Evolutionary conservation across 2,329 filamentous ascomycete species (phyloP).

Genomic region (Ophioceras dolichostomum): DNA sequence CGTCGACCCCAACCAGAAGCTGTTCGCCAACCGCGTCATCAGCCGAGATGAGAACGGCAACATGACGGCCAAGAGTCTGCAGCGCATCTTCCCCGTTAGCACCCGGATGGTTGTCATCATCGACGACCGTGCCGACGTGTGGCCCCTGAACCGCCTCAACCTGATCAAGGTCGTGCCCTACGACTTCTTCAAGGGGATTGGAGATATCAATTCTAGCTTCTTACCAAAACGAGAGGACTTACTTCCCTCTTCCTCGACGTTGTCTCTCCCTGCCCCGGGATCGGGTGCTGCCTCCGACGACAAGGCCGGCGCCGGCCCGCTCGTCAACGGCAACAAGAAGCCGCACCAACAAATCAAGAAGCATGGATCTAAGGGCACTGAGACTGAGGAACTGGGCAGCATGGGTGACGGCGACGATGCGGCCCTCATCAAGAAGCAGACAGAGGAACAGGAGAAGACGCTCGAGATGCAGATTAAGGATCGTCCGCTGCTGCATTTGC

Average conservation of each 20-base stretch:
- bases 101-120: conserved; percentile 99
- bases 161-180: conserved; percentile 91
- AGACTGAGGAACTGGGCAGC: conserved; percentile 63
- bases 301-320: too few relatives aligned
- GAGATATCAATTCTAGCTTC: conserved; percentile 97
- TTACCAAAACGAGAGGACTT: conserved; percentile 63
- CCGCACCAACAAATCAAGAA: background rate
- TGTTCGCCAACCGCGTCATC: conserved; percentile 90
- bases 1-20: conserved; percentile 76
- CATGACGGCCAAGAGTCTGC: conserved; percentile 78
- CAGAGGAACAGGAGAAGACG: conserved; percentile 74
- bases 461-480: conserved; percentile 84
- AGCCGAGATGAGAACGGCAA: conserved; percentile 96
- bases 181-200: conserved; percentile 96
- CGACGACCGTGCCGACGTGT: conserved; percentile 92
- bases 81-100: conserved; percentile 86
- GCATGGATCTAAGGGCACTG: conserved; percentile 19
- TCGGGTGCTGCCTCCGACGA: background rate
- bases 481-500: conserved; percentile 79
- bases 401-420: conserved; percentile 64
- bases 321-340: background rate
- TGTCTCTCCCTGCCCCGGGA: too few relatives aligned
- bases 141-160: conserved; percentile 81
- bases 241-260: conserved; percentile 16
- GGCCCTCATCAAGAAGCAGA: conserved; percentile 58